Conservation (phyloP, 805 yeast species). For the Saccharomyces cerevisiae region DNA sequence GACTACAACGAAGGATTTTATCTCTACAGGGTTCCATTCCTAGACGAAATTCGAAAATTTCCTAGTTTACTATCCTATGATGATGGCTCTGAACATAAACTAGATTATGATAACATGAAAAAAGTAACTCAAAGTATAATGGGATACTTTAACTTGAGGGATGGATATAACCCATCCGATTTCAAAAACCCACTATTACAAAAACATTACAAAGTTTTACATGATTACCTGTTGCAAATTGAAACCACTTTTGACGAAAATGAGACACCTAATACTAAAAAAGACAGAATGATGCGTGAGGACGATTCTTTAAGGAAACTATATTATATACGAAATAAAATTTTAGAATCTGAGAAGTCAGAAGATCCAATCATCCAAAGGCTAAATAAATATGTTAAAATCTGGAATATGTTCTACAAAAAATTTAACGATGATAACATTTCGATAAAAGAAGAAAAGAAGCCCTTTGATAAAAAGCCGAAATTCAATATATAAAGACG, state of each 20-base stretch:
- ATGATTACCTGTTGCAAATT: constrained; percentile 57
- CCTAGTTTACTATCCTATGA: constrained; percentile 35
- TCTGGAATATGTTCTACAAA: constrained; percentile 30
- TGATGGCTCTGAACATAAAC: not conserved
- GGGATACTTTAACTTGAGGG: constrained; percentile 36
- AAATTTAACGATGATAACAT: constrained; percentile 5
- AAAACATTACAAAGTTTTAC: constrained; percentile 56
- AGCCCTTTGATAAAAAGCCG: constrained; percentile 1
- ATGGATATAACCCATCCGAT: constrained; percentile 48
- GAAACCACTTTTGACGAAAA: constrained; percentile 20
- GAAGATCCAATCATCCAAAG: constrained; percentile 15
- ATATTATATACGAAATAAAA: constrained; percentile 23
- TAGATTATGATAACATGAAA: constrained; percentile 19
- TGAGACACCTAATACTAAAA: constrained; percentile 7
- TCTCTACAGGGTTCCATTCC: constrained; percentile 59
- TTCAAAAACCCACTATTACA: constrained; percentile 60
- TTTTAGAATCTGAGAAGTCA: constrained; percentile 21
- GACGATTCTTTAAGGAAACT: constrained; percentile 33
- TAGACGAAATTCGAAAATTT: constrained; percentile 62
- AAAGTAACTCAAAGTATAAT: constrained; percentile 25
- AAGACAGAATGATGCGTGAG: constrained; percentile 10
- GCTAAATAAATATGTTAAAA: constrained; percentile 20
- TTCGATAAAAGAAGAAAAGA: not conserved
- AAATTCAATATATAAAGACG: not conserved
- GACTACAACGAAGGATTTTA: constrained; percentile 58